Evolutionary conservation across 148 eudicot genomes (phyloP).

Genomic region (Dianthus caryophyllus): DNA sequence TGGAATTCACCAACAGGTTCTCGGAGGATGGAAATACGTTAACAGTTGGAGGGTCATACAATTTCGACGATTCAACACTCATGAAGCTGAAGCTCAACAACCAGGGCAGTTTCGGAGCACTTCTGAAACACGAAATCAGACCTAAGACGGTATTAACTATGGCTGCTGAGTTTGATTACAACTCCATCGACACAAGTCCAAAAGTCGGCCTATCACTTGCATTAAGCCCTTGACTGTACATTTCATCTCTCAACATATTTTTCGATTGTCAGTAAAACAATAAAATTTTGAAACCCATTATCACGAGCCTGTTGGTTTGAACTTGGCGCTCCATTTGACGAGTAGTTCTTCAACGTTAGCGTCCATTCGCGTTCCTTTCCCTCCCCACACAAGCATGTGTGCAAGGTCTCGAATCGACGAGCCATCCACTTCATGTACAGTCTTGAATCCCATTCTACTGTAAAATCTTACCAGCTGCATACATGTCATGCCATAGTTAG

Average conservation of each 20-base stretch:
- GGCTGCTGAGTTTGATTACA: conserved; percentile 80
- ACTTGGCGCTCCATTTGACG: conserved; percentile 65
- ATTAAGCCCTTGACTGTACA: conserved; percentile 53
- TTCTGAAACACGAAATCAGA: conserved; percentile 75
- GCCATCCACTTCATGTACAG: conserved; percentile 72
- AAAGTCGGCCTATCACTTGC: conserved; percentile 78
- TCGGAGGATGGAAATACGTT: conserved; percentile 68
- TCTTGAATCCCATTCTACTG: conserved; percentile 75
- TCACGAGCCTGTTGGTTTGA: conserved; percentile 28
- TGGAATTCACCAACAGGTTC: conserved; percentile 68
- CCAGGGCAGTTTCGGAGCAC: conserved; percentile 62
- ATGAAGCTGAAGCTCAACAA: conserved; percentile 70
- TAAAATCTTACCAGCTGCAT: conserved; percentile 82
- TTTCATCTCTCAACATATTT: not conserved
- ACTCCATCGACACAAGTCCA: conserved; percentile 61
- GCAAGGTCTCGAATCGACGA: conserved; percentile 52
- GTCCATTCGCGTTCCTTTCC: conserved; percentile 87
- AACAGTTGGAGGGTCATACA: conserved; percentile 64
- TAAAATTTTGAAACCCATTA: not conserved
- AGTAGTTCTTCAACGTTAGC: conserved; percentile 61
- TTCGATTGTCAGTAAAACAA: not conserved
- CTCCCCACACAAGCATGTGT: conserved; percentile 90
- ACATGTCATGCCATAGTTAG: not conserved
- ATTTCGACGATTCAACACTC: conserved; percentile 59
- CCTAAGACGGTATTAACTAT: conserved; percentile 69